A percentile compares a stretch with the other conserved stretches of the same genome.
These are phyloP conservation scores for Colletotrichum sp. DNA, from an alignment of 2,329 filamentous ascomycete species.

Conservation along the genomic window DNA sequence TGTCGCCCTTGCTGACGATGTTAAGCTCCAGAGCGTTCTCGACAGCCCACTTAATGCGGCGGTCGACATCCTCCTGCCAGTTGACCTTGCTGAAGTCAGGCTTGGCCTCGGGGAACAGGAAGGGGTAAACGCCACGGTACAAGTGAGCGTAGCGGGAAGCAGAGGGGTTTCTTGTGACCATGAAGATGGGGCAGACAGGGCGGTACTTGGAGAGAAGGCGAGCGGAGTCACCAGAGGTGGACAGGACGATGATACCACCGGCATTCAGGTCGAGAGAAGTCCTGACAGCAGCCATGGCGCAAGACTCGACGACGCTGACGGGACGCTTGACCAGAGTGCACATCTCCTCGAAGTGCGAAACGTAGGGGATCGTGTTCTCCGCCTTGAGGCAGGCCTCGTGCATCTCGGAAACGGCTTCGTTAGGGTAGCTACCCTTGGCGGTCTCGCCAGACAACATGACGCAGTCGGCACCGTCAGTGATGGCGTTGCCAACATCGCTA, in stretches of 20 bases:
- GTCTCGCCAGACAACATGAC: constrained; percentile 99
- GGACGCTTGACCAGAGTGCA: constrained; percentile 83
- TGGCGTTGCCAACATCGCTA: constrained; percentile 96
- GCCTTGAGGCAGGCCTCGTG: constrained; percentile 96
- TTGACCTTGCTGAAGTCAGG: constrained; percentile 91
- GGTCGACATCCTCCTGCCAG: constrained; percentile 99
- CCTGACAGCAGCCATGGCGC: constrained; percentile 95
- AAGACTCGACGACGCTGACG: constrained; percentile 88
- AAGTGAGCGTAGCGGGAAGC: constrained; percentile 91
- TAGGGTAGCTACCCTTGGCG: constrained; percentile 94
- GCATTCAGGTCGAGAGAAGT: constrained; percentile 96
- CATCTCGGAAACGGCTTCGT: constrained; percentile 95
- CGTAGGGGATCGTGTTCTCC: constrained; percentile 96
- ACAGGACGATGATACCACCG: constrained; percentile 93
- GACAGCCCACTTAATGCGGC: constrained; percentile 97
- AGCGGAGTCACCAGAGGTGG: constrained; percentile 93
- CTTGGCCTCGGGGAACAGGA: constrained; percentile 91
- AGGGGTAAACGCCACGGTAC: constrained; percentile 97
- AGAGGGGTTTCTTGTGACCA: constrained; percentile 88
- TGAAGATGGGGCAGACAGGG: constrained; percentile 98
- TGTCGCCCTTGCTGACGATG: constrained; percentile 74
- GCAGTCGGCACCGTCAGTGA: constrained; percentile 97
- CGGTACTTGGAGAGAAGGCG: constrained; percentile 98
- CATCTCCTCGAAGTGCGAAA: constrained; percentile 95
- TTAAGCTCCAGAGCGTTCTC: constrained; percentile 83